A percentile compares a stretch with the other conserved stretches of the same genome.
phyloP scores from a whole-genome alignment of 257 asterid genomes.

The Echium plantagineum region DNA sequence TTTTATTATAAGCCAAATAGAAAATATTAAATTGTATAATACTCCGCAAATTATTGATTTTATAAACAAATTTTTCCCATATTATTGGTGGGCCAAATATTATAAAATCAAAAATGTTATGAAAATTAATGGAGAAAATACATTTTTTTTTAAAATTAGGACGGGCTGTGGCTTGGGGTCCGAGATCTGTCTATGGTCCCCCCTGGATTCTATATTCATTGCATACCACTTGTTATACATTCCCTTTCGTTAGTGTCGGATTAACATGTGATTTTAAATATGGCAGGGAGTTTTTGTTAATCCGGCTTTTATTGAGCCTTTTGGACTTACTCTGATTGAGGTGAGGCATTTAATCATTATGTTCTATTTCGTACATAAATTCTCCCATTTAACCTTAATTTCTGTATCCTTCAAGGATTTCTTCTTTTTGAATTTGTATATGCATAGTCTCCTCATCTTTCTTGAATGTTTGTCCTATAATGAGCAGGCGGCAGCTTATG shows the following conservation, averaged over 20 bases:
- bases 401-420: not conserved
- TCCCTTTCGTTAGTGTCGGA: not conserved
- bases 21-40: no score
- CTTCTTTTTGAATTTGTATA: not conserved
- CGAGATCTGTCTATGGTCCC: no score
- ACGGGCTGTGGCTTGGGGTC: no score
- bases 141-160: no score
- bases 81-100: no score
- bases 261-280: not conserved
- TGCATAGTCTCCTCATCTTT: not conserved
- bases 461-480: slow-evolving; percentile 2
- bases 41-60: no score
- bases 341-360: slow-evolving; percentile 18
- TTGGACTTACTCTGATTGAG: slow-evolving; percentile 82
- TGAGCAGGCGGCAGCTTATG: slow-evolving; percentile 74
- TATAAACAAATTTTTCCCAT: no score
- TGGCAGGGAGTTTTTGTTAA: slow-evolving; percentile 77
- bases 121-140: no score
- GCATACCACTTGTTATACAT: slow-evolving; percentile 2
- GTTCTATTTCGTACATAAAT: not conserved
- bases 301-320: slow-evolving; percentile 82
- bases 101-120: no score
- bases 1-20: no score
- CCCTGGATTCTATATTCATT: not conserved
- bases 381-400: not conserved